Conservation (phyloP, 1,139 yeast genomes). For the Eremothecium sinecaudum region DNA sequence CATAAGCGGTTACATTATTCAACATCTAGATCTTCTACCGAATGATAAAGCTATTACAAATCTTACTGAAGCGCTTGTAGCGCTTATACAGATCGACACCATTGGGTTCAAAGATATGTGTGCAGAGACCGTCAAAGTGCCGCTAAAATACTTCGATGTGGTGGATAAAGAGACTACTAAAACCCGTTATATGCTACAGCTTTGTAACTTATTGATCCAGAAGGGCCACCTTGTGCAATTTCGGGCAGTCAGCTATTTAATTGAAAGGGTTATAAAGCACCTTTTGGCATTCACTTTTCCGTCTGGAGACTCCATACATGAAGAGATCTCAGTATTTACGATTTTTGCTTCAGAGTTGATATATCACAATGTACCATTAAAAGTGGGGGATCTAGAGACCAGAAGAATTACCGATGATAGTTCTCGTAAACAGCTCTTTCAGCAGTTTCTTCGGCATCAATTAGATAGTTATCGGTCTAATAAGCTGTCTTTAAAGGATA, state of each 20-base stretch:
- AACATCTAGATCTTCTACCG: slow-evolving; percentile 11
- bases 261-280: slow-evolving; percentile 17
- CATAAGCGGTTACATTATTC: slow-evolving; percentile 9
- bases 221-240: slow-evolving; percentile 18
- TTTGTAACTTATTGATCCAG: slow-evolving; percentile 18
- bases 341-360: slow-evolving; percentile 20
- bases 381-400: slow-evolving; percentile 13
- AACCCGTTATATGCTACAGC: slow-evolving; percentile 16
- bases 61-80: slow-evolving; percentile 14
- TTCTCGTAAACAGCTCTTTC: slow-evolving; percentile 5
- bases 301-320: slow-evolving; percentile 13
- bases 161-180: slow-evolving; percentile 19
- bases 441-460: slow-evolving; percentile 16
- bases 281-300: slow-evolving; percentile 13
- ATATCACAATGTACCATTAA: slow-evolving; percentile 13
- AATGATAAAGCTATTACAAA: slow-evolving; percentile 19
- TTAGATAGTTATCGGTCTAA: slow-evolving; percentile 14
- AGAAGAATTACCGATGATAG: slow-evolving; percentile 1
- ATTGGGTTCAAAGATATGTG: slow-evolving; percentile 15
- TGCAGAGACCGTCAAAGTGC: slow-evolving; percentile 9
- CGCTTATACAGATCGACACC: slow-evolving; percentile 19
- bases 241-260: slow-evolving; percentile 11
- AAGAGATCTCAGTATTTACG: slow-evolving; percentile 19
- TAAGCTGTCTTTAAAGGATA: slow-evolving; percentile 7
- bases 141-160: slow-evolving; percentile 12